Base-by-base conservation (phyloP, 768 basidiomycete genomes). In the Suillus lakei region DNA sequence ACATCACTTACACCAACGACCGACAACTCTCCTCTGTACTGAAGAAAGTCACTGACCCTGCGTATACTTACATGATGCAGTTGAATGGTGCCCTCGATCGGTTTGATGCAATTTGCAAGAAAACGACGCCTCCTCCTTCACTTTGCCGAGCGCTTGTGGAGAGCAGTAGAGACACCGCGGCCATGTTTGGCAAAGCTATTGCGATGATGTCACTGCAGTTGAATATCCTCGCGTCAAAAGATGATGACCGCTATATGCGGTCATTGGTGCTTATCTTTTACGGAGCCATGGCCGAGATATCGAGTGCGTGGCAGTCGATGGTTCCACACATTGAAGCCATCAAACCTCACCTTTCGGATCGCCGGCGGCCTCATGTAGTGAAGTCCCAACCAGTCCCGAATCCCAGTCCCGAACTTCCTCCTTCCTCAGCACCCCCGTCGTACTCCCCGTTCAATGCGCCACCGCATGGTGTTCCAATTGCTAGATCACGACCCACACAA, bases 81-180 rank as follows among this genome's bases (percentile, higher is more conserved):
- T 83, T 99, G 10, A 96, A 98, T 76, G 88, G 89, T 64, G 89
- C 93, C 2, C 85, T 99, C 62, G 97, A 98, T 74, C 89, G 89
- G 6, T 99, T 99, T 75, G 97, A 99, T 75, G 84, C 89, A 9
- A 84, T 89, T 71, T 90, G 91, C 67, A 86, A 90, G 62, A 86
- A 86, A 70, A 81, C 83, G 13, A 76, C 86, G 3, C 96, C 96
- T 7, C 84, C 92, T 1, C 85, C 91, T 4, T 73, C 82, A 5
- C 82, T 93, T 15, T 96, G 96, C 70, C 86, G 91, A 48, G 85
- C 82, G 13, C 86, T 99, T 39, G 81, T 97, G 23, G 91, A 95
- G 74, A 88, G 86, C 55, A 96, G 96, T 71, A 86, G 89, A 67
- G 93, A 97, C 72, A 92, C 88, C 53, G 88, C 97, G 18, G 85